Conservation (phyloP, 2,329 filamentous ascomycete genomes). For the Emergomyces africanus region DNA sequence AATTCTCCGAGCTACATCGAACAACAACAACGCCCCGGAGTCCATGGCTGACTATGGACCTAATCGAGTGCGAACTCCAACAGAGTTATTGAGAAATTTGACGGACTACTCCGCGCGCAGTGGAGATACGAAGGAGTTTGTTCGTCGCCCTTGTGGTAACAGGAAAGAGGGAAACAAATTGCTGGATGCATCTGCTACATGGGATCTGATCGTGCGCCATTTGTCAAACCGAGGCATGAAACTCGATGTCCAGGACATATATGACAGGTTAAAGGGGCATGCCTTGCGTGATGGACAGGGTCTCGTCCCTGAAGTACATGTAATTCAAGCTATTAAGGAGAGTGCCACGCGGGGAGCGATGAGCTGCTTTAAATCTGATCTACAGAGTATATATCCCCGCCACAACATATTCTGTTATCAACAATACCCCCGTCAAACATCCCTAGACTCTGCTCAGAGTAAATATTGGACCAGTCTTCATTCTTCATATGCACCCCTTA, state of each 20-base stretch:
- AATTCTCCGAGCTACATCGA: constrained; percentile 70
- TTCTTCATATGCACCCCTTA: not conserved
- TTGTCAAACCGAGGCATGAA: constrained; percentile 62
- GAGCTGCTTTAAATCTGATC: constrained; percentile 44
- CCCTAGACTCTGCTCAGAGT: not conserved
- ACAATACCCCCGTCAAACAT: not conserved
- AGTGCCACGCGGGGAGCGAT: constrained; percentile 68
- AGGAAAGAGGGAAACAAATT: constrained; percentile 51
- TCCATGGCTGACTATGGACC: not conserved
- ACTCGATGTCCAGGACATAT: constrained; percentile 71
- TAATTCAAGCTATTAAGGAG: constrained; percentile 62
- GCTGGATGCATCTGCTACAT: constrained; percentile 64
- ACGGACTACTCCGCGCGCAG: constrained; percentile 50
- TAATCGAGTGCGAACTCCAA: constrained; percentile 34
- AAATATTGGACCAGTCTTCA: not conserved
- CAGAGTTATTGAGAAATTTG: constrained; percentile 57
- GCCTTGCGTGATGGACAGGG: constrained; percentile 79
- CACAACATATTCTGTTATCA: not conserved
- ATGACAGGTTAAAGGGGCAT: constrained; percentile 59
- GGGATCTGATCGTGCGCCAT: constrained; percentile 80
- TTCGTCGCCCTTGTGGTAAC: constrained; percentile 53
- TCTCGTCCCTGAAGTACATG: constrained; percentile 69
- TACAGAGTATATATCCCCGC: not conserved
- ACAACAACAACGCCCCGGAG: constrained; percentile 8
- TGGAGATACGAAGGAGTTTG: constrained; percentile 28